Base-by-base conservation (phyloP, 1,284 basidiomycete genomes). In the Fereydounia khargensis region DNA sequence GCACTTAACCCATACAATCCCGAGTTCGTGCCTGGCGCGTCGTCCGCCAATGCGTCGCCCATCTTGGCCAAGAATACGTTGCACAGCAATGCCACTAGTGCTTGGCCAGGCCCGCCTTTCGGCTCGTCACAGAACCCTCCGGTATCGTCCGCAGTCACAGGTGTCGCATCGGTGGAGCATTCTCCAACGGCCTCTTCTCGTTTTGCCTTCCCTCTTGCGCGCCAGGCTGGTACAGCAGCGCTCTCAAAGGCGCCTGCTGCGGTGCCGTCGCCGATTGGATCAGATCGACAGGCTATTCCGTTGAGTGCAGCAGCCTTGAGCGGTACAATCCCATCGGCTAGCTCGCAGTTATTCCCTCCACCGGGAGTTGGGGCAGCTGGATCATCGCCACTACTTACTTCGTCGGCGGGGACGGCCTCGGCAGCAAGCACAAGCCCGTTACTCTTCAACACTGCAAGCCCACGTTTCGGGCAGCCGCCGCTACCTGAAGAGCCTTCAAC, bases 1-100 rank as follows among this genome's bases (percentile, higher is more conserved):
- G 39, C 42, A 5, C 54, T 65, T 34, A 65, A 65, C 36, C 62
- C 62, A 11, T 51, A 60, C 23, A 65, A 65, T 36, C 62, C 58
- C 4, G 62, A 65, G 27, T 65, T 65, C 24, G 48, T 65, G 6
- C 62, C 62, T 4, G 55, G 56, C n/a, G 51, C 47, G 0, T 55
- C 56, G 4, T 64, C 61, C 11, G 61, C 49, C 4, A 47, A 54
- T 27, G 50, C 47, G 14, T 61, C 58, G 3, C 58, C 62, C 4
- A 44, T 54, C 14, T 42, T 57, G 11, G 42, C 45, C 40, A 61
- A 55, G 39, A 44, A 35, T 3, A 25, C 42, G 13, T 40, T 39
- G 6, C 38, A 25, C 1, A 24, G 39, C 11, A 37, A 39, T 4
- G 27, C 10, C 10, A 37, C 31, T 10, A 33, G 20, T 16, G 16